phyloP scores from a whole-genome alignment of 2,329 filamentous ascomycete species.

The Monascus ruber region DNA sequence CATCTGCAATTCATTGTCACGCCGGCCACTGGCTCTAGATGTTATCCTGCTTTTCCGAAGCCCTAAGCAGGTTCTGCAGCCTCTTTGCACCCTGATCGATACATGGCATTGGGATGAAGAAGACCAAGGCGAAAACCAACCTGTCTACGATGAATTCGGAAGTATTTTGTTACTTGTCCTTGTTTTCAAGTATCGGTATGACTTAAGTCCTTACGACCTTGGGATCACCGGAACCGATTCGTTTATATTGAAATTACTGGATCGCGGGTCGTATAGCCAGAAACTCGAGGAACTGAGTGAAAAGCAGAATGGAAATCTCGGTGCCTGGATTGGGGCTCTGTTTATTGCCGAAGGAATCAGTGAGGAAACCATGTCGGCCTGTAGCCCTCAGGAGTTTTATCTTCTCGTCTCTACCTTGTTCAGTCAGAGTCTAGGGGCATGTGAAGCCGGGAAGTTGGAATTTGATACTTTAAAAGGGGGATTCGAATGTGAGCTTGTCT shows the following conservation, averaged over 20 bases:
- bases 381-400: conserved; percentile 55
- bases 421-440: conserved; percentile 48
- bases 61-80: conserved; percentile 44
- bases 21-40: conserved; percentile 45
- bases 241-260: conserved; percentile 46
- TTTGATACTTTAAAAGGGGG: conserved; percentile 50
- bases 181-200: conserved; percentile 47
- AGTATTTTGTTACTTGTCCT: conserved; percentile 49
- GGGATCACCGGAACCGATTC: conserved; percentile 40
- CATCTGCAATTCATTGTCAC: conserved; percentile 47
- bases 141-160: conserved; percentile 55
- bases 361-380: conserved; percentile 53
- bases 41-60: conserved; percentile 51
- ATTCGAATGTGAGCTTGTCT: conserved; percentile 43
- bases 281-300: conserved; percentile 42
- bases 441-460: conserved; percentile 43
- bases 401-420: conserved; percentile 51
- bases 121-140: conserved; percentile 53
- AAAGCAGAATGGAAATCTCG: conserved; percentile 46
- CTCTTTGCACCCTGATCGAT: conserved; percentile 47
- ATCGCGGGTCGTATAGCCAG: conserved; percentile 34
- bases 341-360: conserved; percentile 53
- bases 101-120: conserved; percentile 55
- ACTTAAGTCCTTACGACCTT: conserved; percentile 41
- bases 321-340: conserved; percentile 49